phyloP scores from a whole-genome alignment of 345 rosid species.

The Syzygium oleosum region DNA sequence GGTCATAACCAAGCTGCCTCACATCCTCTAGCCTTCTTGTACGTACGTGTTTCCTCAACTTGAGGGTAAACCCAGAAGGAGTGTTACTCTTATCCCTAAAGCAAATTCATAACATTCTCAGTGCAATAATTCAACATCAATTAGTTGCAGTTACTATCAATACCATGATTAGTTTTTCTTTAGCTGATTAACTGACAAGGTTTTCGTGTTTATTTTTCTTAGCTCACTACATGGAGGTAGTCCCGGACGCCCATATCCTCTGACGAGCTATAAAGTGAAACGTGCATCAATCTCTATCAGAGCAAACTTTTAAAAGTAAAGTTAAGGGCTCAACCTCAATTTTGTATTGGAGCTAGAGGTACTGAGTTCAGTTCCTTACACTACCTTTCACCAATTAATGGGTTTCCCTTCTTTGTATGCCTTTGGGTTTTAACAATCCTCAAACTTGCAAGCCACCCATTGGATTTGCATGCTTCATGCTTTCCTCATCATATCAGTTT shows the following conservation, averaged over 20 bases:
- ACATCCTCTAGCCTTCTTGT: conserved; percentile 98
- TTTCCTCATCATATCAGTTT: background rate
- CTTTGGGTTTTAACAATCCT: background rate
- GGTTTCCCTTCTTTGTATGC: background rate
- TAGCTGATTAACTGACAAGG: background rate
- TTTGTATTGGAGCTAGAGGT: background rate
- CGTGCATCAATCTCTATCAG: background rate
- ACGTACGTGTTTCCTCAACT: conserved; percentile 84
- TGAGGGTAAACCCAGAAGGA: conserved; percentile 95
- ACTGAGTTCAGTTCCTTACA: background rate
- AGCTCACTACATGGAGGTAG: background rate
- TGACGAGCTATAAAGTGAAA: background rate
- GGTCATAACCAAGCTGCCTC: conserved; percentile 92
- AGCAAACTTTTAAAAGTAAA: background rate
- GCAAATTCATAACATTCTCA: background rate
- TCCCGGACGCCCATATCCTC: background rate
- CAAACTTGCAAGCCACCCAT: background rate
- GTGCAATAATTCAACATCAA: background rate
- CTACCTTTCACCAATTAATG: background rate
- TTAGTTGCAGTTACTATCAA: background rate
- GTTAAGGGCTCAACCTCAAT: background rate
- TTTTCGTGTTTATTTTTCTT: background rate
- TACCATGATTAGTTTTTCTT: background rate
- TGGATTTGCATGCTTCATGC: background rate
- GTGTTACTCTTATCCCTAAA: conserved; percentile 92